Base-by-base conservation (phyloP, 768 basidiomycete species). In the Mycena albidolilacea region DNA sequence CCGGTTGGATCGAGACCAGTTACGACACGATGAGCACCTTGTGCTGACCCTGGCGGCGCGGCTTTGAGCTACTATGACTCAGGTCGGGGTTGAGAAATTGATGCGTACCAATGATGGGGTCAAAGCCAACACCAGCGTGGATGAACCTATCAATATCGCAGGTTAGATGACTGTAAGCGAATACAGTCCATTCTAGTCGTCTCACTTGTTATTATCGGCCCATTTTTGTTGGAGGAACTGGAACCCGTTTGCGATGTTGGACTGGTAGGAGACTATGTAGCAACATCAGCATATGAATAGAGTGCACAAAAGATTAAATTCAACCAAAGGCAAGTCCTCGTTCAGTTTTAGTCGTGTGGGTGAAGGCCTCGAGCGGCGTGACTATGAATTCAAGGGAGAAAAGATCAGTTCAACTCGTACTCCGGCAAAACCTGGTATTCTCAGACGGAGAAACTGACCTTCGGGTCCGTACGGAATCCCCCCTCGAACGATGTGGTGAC, bases 391-490 rank as follows among this genome's bases (percentile, higher is more conserved):
- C 30, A 30, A 30, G 30, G 30, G 41, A 43, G 41, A 14, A 43
- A 43, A 43, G 23, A 43, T 43, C 10, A 7, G 41, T 43, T 43
- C 23, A 23, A 23, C 23, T 71, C 7, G 12, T 64, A 59, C n/a
- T 54, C 30, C 64, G 23, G 30, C 30, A 30, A 23, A 30, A 30
- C 30, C 30, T 3, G 54, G 0, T 5, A 7, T 8, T 38, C 23
- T 62, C 58, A 12, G 15, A 5, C 3, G 21, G 12, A 30, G 44
- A 3, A 35, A 64, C 48, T 12, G 7, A 75, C 76, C 75, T 67
- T 76, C 75, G 1, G 72, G 72, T 3, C 84, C 84, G 62, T 83
- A 85, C 7, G 84, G 83, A 73, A 82, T 82, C 23, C 82, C 81
- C 10, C 77, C 73, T 21, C 83, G 80, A 7, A 84, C 75, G 41